A percentile compares a stretch with the other conserved stretches of the same genome.
phyloP scores from a whole-genome alignment of 1,284 basidiomycete species.

The Neonothopanus nambi region DNA sequence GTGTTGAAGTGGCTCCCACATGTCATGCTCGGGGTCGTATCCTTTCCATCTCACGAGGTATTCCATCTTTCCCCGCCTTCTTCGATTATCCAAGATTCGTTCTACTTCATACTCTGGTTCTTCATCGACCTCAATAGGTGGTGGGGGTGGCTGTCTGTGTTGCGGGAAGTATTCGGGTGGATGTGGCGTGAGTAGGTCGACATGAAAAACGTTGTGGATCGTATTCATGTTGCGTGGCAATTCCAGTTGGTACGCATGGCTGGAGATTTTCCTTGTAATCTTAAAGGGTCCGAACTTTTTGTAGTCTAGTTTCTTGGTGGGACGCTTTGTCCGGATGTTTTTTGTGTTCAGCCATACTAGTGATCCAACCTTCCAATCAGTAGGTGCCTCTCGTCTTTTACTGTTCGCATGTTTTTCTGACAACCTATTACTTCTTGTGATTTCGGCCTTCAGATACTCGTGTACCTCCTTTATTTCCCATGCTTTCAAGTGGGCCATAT shows the following conservation, averaged over 20 bases:
- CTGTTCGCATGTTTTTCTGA: background rate
- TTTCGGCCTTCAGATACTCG: background rate
- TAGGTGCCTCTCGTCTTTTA: background rate
- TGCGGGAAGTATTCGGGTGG: constrained; percentile 7
- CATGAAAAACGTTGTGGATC: constrained; percentile 19
- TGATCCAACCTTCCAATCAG: constrained; percentile 5
- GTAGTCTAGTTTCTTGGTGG: constrained; percentile 17
- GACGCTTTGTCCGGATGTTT: too few species aligned
- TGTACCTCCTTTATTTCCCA: background rate
- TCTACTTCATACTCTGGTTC: constrained; percentile 20
- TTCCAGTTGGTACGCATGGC: constrained; percentile 14
- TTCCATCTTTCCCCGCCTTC: constrained; percentile 15
- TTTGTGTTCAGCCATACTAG: constrained; percentile 9
- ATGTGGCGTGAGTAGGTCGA: constrained; percentile 16
- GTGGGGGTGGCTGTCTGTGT: background rate
- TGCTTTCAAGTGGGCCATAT: background rate
- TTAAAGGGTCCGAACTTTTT: constrained; percentile 15
- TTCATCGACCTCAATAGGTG: background rate
- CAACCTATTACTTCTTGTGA: background rate
- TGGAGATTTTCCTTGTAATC: constrained; percentile 19
- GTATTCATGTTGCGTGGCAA: constrained; percentile 13
- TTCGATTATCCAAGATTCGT: constrained; percentile 19
- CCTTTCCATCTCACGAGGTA: constrained; percentile 23
- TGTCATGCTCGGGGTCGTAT: constrained; percentile 14
- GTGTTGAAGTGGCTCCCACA: constrained; percentile 21